phyloP scores from a whole-genome alignment of 495 filamentous ascomycete species.

The Annulohypoxylon stygium region DNA sequence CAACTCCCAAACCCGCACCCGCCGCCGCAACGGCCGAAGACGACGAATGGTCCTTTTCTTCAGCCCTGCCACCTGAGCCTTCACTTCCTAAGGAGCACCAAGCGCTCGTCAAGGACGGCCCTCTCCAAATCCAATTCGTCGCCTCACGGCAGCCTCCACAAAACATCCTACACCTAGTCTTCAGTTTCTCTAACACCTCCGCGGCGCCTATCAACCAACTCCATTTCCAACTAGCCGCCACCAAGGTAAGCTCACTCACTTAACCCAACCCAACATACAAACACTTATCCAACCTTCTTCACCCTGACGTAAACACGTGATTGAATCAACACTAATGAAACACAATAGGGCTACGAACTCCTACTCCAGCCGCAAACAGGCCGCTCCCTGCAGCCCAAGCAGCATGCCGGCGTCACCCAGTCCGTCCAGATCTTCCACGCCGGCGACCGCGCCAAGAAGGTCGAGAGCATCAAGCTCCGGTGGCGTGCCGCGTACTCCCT shows the following conservation, averaged over 20 bases:
- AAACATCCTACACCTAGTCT: slow-evolving; percentile 70
- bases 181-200: slow-evolving; percentile 84
- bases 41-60: slow-evolving; percentile 96
- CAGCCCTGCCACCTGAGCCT: slow-evolving; percentile 78
- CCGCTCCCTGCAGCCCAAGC: slow-evolving; percentile 77
- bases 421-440: slow-evolving; percentile 76
- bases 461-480: slow-evolving; percentile 82
- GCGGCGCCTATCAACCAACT: slow-evolving; percentile 78
- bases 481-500: slow-evolving; percentile 88
- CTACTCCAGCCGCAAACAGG: slow-evolving; percentile 87
- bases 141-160: slow-evolving; percentile 61
- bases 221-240: slow-evolving; percentile 92
- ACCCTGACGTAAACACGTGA: neutral
- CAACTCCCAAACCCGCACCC: slow-evolving; percentile 56
- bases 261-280: neutral
- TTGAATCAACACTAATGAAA: neutral
- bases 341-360: slow-evolving; percentile 74
- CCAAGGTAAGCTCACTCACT: slow-evolving; percentile 73
- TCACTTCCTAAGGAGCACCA: slow-evolving; percentile 62
- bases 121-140: slow-evolving; percentile 65
- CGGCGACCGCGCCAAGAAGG: slow-evolving; percentile 77
- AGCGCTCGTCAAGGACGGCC: slow-evolving; percentile 62
- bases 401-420: slow-evolving; percentile 84
- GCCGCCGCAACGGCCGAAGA: slow-evolving; percentile 68
- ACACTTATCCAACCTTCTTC: neutral